Base-by-base conservation (phyloP, 208 protist genomes). In the Angomonas ambiguus region DNA sequence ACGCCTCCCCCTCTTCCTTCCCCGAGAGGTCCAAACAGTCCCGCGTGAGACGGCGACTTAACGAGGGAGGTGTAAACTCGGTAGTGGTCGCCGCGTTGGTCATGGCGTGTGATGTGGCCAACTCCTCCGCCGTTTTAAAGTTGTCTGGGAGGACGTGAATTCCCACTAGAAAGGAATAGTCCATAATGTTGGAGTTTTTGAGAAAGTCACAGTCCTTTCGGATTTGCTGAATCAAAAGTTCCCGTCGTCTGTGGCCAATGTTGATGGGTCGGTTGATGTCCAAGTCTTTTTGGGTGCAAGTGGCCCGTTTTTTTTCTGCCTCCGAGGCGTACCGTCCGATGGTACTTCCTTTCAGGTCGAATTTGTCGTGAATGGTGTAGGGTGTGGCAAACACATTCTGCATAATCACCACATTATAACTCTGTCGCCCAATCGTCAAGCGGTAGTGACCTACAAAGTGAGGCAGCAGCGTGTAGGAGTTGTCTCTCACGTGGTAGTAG, bases 301-400 rank as follows among this genome's bases (percentile, higher is more conserved):
- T 91, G 25, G 83, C 68, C n/a, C 85, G 92, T 22, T 77, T 71
- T 63, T 87, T 87, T 72, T 98, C 91, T 0, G 60, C 72, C 16
- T 84, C 80, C 13, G 84, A 88, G 41, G 92, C 92, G 60, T 83
- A 92, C 33, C 95, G 85, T 25, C 91, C 91, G 27, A 96, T 86
- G 1, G 91, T 96, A 71, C 88, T 96, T 42, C 95, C 95, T 65
- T 98, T 98, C 16, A 98, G 69, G 72, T 98, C 95, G 58, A 94
- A 98, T 66, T 91, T 95, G 53, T 92, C 83, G 65, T 96, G 82
- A 60, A 98, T 97, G 8, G 79, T 86, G 63, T 89, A 87, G 10
- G 79, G 82, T 28, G 93, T 96, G 1, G 86, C 87, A 71, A 98
- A 97, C 8, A 98, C 87, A 77, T 98, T 98, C 59, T 94, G 83